Percentiles rank a stretch among this genome's conserved stretches.
phyloP scores from a whole-genome alignment of 345 rosid species.

The Rubroshorea leprosula region DNA sequence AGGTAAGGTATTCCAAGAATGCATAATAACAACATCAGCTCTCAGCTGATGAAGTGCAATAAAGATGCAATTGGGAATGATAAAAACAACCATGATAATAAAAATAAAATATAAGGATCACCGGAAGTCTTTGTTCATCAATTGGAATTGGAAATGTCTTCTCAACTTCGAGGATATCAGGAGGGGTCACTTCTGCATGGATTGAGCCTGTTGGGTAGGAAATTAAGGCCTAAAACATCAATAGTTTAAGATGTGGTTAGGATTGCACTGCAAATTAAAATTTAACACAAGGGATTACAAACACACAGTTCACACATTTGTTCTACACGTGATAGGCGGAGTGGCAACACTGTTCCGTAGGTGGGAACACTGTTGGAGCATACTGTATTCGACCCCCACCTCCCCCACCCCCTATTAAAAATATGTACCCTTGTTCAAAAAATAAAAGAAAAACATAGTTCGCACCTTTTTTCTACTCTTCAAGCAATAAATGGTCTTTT shows the following conservation, averaged over 20 bases:
- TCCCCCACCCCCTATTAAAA: too few species aligned
- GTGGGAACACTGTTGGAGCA: too few species aligned
- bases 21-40: not conserved
- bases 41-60: not conserved
- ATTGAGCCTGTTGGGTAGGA: constrained; percentile 61
- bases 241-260: not conserved
- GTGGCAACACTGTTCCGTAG: too few species aligned
- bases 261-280: not conserved
- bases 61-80: not conserved
- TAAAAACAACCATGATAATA: constrained; percentile 4
- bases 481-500: too few species aligned
- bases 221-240: constrained; percentile 44
- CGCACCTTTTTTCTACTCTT: too few species aligned
- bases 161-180: constrained; percentile 47
- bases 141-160: constrained; percentile 49
- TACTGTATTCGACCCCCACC: too few species aligned
- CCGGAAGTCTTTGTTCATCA: constrained; percentile 46
- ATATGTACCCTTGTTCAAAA: too few species aligned
- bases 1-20: not conserved
- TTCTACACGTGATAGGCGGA: too few species aligned
- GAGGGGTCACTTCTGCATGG: constrained; percentile 43
- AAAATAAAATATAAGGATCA: not conserved
- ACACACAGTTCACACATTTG: too few species aligned
- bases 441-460: too few species aligned
- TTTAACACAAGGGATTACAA: not conserved